Percentiles rank a stretch among this genome's conserved stretches.
These are phyloP conservation scores for Harringtonia lauricola DNA, from an alignment of 2,329 filamentous ascomycete species.

Conservation along the genomic window DNA sequence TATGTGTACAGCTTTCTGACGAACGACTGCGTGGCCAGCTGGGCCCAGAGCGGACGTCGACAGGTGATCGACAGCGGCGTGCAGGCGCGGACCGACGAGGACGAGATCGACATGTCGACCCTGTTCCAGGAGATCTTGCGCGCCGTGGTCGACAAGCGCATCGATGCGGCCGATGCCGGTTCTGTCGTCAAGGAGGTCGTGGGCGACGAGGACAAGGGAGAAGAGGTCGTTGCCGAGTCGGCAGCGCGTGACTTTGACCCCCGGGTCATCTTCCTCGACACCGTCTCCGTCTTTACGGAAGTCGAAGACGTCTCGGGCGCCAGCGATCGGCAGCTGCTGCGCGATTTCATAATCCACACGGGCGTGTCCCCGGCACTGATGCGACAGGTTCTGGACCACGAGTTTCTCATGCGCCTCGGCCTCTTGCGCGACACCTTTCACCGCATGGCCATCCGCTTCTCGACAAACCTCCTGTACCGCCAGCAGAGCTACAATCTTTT, in stretches of 20 bases:
- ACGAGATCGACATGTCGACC: slow-evolving; percentile 55
- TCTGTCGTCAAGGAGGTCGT: slow-evolving; percentile 64
- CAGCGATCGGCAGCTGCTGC: slow-evolving; percentile 39
- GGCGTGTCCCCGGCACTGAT: slow-evolving; percentile 61
- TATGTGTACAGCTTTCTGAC: slow-evolving; percentile 72
- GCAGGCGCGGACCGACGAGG: slow-evolving; percentile 54
- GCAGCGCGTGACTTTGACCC: slow-evolving; percentile 43
- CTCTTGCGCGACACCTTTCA: slow-evolving; percentile 79
- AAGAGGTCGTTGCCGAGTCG: slow-evolving; percentile 24
- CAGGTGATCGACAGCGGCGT: slow-evolving; percentile 55
- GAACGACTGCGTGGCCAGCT: slow-evolving; percentile 53
- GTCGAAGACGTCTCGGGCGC: slow-evolving; percentile 43
- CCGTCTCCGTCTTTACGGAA: slow-evolving; percentile 68
- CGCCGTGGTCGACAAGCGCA: slow-evolving; percentile 57
- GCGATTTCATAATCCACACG: slow-evolving; percentile 59
- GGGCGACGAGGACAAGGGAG: slow-evolving; percentile 23
- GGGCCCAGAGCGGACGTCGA: slow-evolving; percentile 54
- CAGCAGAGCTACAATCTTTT: slow-evolving; percentile 96
- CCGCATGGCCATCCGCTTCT: slow-evolving; percentile 74
- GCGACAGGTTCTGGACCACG: slow-evolving; percentile 73
- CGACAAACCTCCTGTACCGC: slow-evolving; percentile 86
- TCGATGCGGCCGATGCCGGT: slow-evolving; percentile 61
- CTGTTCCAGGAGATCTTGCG: slow-evolving; percentile 80
- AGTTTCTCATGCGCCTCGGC: slow-evolving; percentile 62
- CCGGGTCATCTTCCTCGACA: slow-evolving; percentile 69